Evolutionary conservation across 495 filamentous ascomycete genomes (phyloP).

Genomic region (Letharia columbiana): DNA sequence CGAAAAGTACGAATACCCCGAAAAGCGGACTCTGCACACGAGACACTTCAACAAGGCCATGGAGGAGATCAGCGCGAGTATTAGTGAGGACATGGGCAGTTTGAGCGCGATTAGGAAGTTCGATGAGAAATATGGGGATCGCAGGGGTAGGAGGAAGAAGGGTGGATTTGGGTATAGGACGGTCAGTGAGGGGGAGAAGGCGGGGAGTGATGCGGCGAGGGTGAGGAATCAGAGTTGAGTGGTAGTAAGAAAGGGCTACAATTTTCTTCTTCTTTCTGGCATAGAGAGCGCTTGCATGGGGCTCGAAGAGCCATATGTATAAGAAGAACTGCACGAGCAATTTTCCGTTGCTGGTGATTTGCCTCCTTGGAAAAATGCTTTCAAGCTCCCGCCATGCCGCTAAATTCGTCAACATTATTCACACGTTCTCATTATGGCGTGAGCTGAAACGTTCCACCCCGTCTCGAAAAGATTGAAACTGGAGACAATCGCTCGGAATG

Average conservation of each 20-base stretch:
- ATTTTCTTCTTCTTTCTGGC: not conserved
- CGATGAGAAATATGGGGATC: slow-evolving; percentile 91
- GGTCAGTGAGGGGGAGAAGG: slow-evolving; percentile 31
- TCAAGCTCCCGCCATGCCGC: not conserved
- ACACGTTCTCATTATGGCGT: not conserved
- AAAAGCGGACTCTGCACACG: slow-evolving; percentile 54
- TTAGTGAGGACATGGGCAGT: slow-evolving; percentile 88
- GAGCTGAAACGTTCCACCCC: not conserved
- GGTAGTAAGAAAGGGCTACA: not conserved
- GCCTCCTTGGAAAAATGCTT: not conserved
- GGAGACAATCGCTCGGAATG: not conserved
- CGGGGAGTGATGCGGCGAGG: slow-evolving; percentile 28
- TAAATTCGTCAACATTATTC: not conserved
- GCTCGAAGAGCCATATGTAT: not conserved
- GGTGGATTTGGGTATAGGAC: slow-evolving; percentile 57
- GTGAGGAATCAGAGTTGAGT: slow-evolving; percentile 29
- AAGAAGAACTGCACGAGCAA: not conserved
- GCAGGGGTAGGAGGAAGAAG: slow-evolving; percentile 63
- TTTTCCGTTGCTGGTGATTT: not conserved
- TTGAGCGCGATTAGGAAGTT: slow-evolving; percentile 85
- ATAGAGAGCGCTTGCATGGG: not conserved
- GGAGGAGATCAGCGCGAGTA: slow-evolving; percentile 83
- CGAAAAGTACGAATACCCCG: slow-evolving; percentile 51
- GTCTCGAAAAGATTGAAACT: not conserved
- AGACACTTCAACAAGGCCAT: slow-evolving; percentile 78